A percentile compares a stretch with the other conserved stretches of the same genome.
Conservation (phyloP, 495 filamentous ascomycete species). For the Aspergillus nidulans region DNA sequence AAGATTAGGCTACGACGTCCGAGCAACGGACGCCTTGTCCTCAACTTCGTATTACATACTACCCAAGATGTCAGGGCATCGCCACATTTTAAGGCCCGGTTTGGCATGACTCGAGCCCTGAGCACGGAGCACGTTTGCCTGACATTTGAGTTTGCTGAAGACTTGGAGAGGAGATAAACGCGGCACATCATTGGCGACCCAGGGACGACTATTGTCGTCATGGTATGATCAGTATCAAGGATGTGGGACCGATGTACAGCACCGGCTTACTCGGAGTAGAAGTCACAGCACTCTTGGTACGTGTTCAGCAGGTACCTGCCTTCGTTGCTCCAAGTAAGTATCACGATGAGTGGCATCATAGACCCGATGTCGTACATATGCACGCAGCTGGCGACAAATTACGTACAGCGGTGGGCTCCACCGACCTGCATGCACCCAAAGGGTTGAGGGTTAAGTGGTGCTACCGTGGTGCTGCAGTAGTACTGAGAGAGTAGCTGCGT, state of each 20-base stretch:
- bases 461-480: not conserved
- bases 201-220: not conserved
- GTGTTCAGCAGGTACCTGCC: not conserved
- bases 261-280: too few species aligned
- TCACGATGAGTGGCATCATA: not conserved
- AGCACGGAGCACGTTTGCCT: not conserved
- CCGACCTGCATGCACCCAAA: constrained; percentile 3
- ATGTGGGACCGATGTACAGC: not conserved
- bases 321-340: not conserved
- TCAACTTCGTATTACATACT: not conserved
- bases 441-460: not conserved
- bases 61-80: not conserved
- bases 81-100: not conserved
- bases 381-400: constrained; percentile 15
- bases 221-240: not conserved
- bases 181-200: not conserved
- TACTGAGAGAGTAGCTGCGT: not conserved
- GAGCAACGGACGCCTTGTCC: not conserved
- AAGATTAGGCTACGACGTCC: not conserved
- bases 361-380: constrained; percentile 13
- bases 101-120: not conserved
- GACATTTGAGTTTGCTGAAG: not conserved
- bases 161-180: not conserved
- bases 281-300: not conserved
- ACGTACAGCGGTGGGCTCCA: constrained; percentile 10